These are phyloP conservation scores for Graphilbum ipis-grandicollis DNA, from an alignment of 2,329 filamentous ascomycete genomes.

Conservation along the genomic window DNA sequence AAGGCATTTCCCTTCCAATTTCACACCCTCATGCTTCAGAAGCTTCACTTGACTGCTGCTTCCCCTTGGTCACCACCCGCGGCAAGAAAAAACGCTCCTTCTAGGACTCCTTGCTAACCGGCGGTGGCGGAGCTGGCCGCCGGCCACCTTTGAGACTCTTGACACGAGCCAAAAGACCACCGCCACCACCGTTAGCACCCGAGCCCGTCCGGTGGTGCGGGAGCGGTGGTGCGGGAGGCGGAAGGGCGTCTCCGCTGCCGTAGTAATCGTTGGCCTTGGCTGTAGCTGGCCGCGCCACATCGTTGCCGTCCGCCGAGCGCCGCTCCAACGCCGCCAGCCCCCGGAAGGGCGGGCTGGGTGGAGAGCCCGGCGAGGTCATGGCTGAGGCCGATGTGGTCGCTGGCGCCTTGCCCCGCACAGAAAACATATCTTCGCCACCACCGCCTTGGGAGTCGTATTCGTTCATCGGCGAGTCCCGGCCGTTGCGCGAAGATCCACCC, in stretches of 20 bases:
- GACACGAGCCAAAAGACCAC: slow-evolving; percentile 60
- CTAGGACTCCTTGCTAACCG: slow-evolving; percentile 10
- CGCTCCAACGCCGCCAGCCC: slow-evolving; percentile 40
- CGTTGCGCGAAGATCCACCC: slow-evolving; percentile 9
- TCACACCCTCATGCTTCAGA: not conserved
- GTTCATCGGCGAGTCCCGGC: slow-evolving; percentile 57
- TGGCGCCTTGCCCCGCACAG: slow-evolving; percentile 18
- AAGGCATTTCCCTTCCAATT: too few relatives aligned
- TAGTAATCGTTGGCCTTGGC: too few relatives aligned
- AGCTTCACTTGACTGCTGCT: not conserved
- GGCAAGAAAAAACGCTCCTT: slow-evolving; percentile 4
- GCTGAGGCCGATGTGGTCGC: slow-evolving; percentile 9
- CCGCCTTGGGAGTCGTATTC: slow-evolving; percentile 52
- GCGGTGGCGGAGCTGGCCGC: slow-evolving; percentile 18
- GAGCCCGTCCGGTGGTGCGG: not conserved
- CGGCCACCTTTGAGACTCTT: slow-evolving; percentile 65
- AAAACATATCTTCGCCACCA: slow-evolving; percentile 34
- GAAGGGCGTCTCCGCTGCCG: too few relatives aligned
- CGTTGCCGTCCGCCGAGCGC: slow-evolving; percentile 41
- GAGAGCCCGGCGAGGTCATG: slow-evolving; percentile 13
- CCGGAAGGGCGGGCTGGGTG: slow-evolving; percentile 39
- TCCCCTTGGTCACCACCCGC: slow-evolving; percentile 1
- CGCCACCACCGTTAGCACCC: slow-evolving; percentile 14
- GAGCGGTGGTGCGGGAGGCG: not conserved
- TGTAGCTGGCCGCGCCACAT: not conserved